phyloP scores from a whole-genome alignment of 2,329 filamentous ascomycete genomes.

The Meredithiella fracta region DNA sequence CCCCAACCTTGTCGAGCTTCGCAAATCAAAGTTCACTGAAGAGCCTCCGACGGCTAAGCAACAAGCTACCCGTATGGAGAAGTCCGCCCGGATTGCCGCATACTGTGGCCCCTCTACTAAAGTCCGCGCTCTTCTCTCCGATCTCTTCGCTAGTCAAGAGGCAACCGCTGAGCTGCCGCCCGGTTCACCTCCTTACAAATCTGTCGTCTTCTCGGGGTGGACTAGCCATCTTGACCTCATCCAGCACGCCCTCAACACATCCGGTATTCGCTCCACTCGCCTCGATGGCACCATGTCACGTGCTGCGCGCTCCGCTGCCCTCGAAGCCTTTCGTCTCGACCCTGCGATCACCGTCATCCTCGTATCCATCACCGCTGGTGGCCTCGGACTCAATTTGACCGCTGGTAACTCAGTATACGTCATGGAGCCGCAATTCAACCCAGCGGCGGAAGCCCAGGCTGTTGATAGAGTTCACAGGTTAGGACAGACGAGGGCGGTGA shows the following conservation, averaged over 20 bases:
- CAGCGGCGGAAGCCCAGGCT: conserved; percentile 84
- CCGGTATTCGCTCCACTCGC: conserved; percentile 54
- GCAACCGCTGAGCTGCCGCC: conserved; percentile 36
- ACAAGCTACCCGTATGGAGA: conserved; percentile 8
- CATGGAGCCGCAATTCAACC: conserved; percentile 98
- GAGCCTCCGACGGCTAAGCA: conserved; percentile 24
- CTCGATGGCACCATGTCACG: conserved; percentile 84
- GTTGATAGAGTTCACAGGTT: conserved; percentile 84
- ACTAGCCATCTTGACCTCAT: conserved; percentile 89
- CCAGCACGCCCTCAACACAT: conserved; percentile 56
- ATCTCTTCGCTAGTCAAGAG: conserved; percentile 50
- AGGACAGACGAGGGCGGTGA: conserved; percentile 75
- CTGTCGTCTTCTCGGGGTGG: conserved; percentile 93
- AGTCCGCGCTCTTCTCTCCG: conserved; percentile 64
- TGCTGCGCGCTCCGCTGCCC: conserved; percentile 52
- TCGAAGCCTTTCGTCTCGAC: conserved; percentile 64
- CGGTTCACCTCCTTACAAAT: conserved; percentile 64
- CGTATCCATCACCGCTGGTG: conserved; percentile 82
- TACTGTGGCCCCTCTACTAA: conserved; percentile 88
- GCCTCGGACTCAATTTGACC: conserved; percentile 80
- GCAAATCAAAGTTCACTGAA: conserved; percentile 39
- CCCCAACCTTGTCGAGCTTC: conserved; percentile 40
- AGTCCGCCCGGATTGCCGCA: conserved; percentile 25
- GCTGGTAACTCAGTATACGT: conserved; percentile 76
- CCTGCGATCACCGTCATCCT: conserved; percentile 60